Base-by-base conservation (phyloP, 1,284 basidiomycete species). In the Ustilago sp. region DNA sequence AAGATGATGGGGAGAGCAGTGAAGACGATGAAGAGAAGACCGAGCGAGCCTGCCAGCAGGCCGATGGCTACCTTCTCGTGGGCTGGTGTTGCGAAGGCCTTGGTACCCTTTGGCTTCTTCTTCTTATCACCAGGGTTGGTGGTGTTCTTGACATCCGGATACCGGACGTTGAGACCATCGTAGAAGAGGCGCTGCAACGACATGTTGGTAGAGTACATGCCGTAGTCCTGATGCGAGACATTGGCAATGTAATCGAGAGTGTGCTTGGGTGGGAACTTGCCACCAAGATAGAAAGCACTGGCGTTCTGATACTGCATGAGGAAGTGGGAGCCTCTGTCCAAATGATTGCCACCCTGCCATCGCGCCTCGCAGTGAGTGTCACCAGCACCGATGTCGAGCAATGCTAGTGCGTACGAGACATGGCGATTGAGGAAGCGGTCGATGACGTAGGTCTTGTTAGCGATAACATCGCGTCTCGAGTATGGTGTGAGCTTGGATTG, bases 51-150 rank as follows among this genome's bases (percentile, higher is more conserved):
- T 39, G 74, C 70, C 47, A 83, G 75, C 51, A 83, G 67, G 54
- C 73, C 70, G 59, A 79, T 80, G 45, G 79, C 78, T 36, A 82
- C 63, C 57, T 78, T 81, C 36, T 80, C 80, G 68, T 83, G 80
- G 9, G 68, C 65, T 15, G 80, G 81, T 1, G 81, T 83, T n/a
- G 81, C 82, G n/a, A 83, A 83, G 2, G 80, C 75, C 59, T 75
- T 77, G 15, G 32, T 35, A 36, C 75, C 75, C 45, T 73, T 73
- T 35, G 23, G 38, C 51, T 38, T 57, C 38, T 77, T 77, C 34
- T 59, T 59, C 35, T 47, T 63, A 56, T 82, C 80, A n/a, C 74
- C 74, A 4, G 80, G 78, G 41, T 82, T 82, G 59, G 65, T 62
- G 23, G 64, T 60, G 47, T 76, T 71, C 31, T 63, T 69, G 38